Conservation (phyloP, 257 asterid genomes). For the Rehmannia glutinosa region DNA sequence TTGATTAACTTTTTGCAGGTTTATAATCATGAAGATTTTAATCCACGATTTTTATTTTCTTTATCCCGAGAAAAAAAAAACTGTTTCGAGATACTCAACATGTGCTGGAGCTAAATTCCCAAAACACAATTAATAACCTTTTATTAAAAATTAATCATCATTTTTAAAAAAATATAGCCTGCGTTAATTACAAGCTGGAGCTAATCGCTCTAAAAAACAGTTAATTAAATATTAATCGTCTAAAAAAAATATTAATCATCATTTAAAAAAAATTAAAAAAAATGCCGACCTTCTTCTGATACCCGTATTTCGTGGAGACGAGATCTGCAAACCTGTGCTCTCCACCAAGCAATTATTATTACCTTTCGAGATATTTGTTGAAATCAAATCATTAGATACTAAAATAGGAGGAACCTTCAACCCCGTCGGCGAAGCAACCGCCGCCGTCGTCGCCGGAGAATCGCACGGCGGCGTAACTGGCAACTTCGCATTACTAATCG, state of each 20-base stretch:
- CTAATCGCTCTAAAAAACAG: too few species aligned
- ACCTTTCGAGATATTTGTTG: conserved; percentile 38
- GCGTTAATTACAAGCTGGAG: too few species aligned
- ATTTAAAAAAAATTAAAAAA: not conserved
- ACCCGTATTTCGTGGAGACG: conserved; percentile 94
- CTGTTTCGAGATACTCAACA: too few species aligned
- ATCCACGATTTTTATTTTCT: too few species aligned
- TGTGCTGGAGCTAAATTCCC: too few species aligned
- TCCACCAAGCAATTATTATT: conserved; percentile 46
- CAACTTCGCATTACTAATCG: conserved; percentile 29
- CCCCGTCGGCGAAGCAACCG: conserved; percentile 16
- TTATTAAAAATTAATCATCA: too few species aligned
- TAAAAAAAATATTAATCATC: conserved; percentile 7
- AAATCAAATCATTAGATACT: conserved; percentile 22
- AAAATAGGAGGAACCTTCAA: conserved; percentile 16
- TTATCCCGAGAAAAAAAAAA: too few species aligned
- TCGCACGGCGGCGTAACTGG: conserved; percentile 22
- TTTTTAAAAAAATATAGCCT: too few species aligned
- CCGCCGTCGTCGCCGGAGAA: conserved; percentile 25
- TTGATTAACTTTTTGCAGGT: too few species aligned
- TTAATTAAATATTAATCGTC: too few species aligned
- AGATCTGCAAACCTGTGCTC: conserved; percentile 63
- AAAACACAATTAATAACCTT: too few species aligned
- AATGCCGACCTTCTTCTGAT: conserved; percentile 77
- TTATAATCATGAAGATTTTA: too few species aligned